Base-by-base conservation (phyloP, 257 asterid species). In the Gentiana macrophylla region DNA sequence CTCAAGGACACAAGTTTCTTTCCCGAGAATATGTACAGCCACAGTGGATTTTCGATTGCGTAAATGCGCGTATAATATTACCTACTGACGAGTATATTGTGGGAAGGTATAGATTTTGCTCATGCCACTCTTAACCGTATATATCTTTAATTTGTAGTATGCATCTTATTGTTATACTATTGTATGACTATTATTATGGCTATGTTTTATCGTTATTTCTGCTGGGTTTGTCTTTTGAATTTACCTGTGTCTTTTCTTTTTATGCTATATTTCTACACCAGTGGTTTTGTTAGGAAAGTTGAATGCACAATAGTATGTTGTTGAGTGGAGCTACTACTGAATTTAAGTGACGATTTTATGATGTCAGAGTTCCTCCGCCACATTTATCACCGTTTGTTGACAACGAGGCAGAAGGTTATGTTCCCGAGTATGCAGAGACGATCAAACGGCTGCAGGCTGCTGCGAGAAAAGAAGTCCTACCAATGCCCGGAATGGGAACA, bases 361-460 rank as follows among this genome's bases (percentile, higher is more conserved):
- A 60, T 63, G 43, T 54, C 94, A 92, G 99, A 79, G 75, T 88
- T 59, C 94, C 97, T 61, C 99, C 99, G 1, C 99, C 97, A 11
- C 99, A 92, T 67, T 80, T 92, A 74, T 92, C 97, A 69, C 99
- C 99, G 2, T 92, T 92, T 72, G 91, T 92, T 49, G 95, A 92
- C 78, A 92, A 85, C 72, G 97, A 88, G 67, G 93, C 79, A 36
- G 99, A 85, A 80, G 97, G 94, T n/a, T 90, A 92, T 70, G 72
- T 92, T 60, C 99, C 99, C 6, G 97, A 92, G 62, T 85, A 88
- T 74, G 97, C 97, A 1, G 95, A 88, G 73, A 89, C 93, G 64
- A 88, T 92, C 64, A 78, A 77, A 55, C 76, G 91, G 51, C 70
- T 92, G 48, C 91, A 88, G 79, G 95, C 94, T 74, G 97, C 97